phyloP scores from a whole-genome alignment of 2,329 filamentous ascomycete species.

The Stylonectria norvegica region DNA sequence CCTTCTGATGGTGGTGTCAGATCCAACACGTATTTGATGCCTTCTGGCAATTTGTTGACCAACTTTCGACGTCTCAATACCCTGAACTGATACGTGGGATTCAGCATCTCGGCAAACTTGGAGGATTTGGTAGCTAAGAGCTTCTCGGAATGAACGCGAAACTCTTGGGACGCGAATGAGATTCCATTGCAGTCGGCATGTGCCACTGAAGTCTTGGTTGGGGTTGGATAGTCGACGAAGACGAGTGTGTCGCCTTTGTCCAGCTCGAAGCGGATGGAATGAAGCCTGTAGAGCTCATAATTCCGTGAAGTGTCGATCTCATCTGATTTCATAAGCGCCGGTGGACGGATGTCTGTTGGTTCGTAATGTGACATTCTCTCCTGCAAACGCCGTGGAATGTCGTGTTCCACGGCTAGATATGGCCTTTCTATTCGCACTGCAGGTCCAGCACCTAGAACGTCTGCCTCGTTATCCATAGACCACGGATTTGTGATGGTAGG shows the following conservation, averaged over 20 bases:
- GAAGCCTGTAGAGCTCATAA: constrained; percentile 27
- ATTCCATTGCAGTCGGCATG: constrained; percentile 36
- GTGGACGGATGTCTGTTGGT: no score
- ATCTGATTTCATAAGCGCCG: constrained; percentile 8
- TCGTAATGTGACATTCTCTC: no score
- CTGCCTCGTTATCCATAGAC: no score
- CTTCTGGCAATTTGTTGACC: constrained; percentile 34
- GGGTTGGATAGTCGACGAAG: constrained; percentile 38
- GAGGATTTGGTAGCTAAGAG: constrained; percentile 45
- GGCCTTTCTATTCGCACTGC: no score
- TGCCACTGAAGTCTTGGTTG: constrained; percentile 11
- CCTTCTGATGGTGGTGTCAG: constrained; percentile 60
- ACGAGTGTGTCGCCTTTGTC: constrained; percentile 43
- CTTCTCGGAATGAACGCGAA: constrained; percentile 46
- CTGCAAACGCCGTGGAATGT: no score
- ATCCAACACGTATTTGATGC: constrained; percentile 58
- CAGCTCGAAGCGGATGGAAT: constrained; percentile 26
- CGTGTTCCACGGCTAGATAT: no score
- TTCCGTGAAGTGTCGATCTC: constrained; percentile 21
- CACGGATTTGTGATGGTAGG: no score
- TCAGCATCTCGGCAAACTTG: constrained; percentile 45
- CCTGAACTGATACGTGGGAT: constrained; percentile 39
- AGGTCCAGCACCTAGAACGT: no score
- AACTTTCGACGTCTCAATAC: constrained; percentile 36
- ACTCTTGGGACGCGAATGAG: constrained; percentile 32